Base-by-base conservation (phyloP, 164 flowering plant species). In the Aristolochia californica region DNA sequence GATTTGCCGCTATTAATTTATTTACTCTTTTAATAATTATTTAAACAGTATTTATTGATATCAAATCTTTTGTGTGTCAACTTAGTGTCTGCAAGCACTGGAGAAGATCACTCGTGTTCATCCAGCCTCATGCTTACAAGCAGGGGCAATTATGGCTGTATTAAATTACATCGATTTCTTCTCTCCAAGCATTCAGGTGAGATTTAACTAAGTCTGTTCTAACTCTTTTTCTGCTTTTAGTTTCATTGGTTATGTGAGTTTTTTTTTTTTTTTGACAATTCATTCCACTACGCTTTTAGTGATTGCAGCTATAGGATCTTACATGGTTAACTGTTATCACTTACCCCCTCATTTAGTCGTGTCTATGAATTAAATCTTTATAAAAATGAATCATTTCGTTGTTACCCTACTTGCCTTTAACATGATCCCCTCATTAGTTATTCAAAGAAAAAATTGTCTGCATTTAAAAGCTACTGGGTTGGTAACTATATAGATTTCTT, bases 71-170 rank as follows among this genome's bases (percentile, higher is more conserved):
- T 60, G 48, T n/a, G 24, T 58, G 25, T 61, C 15, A 22, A 28
- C 71, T 62, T 59, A 94, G 97, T 90, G 99, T 70, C 70, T 94
- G 60, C 86, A 84, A 89, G 97, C 96, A 56, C 63, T 93, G 72
- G 86, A 85, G 73, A 93, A 85, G 75, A 85, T 93, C 8, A 83
- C 99, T 2, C 76, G 56, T 0, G 82, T 84, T 57, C 88, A 93
- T 60, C 88, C 99, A 5, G 73, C 71, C 50, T 83, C 72, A 7
- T 93, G 99, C 75, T 77, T 90, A 63, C 77, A 84, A 48, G 84
- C 85, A 55, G 99, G 99, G 48, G 90, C 88, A 15, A 74, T 83
- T 21, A 75, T 85, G 88, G 90, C 99, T 67, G 85, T 78, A 57
- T 57, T 93, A 43, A 78, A 25, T 68, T 83, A 68, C 71, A 84